Base-by-base conservation (phyloP, 108 stramenopile species). In the Conticribra weissflogii region DNA sequence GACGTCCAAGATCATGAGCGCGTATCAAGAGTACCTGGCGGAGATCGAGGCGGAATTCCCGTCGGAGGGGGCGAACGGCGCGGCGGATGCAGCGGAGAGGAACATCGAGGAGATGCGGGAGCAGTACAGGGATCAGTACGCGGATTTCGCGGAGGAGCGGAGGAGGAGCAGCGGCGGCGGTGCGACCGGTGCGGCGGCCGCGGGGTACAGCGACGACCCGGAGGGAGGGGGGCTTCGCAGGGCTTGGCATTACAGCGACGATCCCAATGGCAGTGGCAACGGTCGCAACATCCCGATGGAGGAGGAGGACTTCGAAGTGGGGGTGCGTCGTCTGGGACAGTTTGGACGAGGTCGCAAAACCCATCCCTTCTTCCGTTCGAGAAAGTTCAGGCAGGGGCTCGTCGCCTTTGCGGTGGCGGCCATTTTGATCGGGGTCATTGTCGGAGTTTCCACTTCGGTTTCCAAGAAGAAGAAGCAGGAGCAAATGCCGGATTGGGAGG, bases 401-500 rank as follows among this genome's bases (percentile, higher is more conserved):
- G 7, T 50, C 3, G 18, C 2, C 16, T 33, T 51, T 32, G 21
- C 53, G 18, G 18, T 57, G 21, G 45, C 55, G 2, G n/a, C 29
- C 21, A 23, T 32, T 1, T 29, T 57, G 4, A 19, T 55, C 14
- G 41, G 23, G 15, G 15, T 56, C 14, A 33, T 63, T 1, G 18
- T 57, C 17, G 71, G 61, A 14, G 48, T 45, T 17, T 17, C 30
- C 8, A 33, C 50, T 0, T 23, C 22, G 0, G 50, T 47, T 8
- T 7, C 54, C 32, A 56, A 56, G 25, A 22, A 16, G 1, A 33
- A 23, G 3, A 53, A 54, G 45, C 15, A 54, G 53, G 45, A 45
- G 3, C 44, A 30, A 34, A 27, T 72, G 1, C 71, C 71, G 22
- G 71, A 72, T 63, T 72, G 71, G 71, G 62, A 72, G 29, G 54